Base-by-base conservation (phyloP, 495 filamentous ascomycete species). In the Tuber melanosporum region DNA sequence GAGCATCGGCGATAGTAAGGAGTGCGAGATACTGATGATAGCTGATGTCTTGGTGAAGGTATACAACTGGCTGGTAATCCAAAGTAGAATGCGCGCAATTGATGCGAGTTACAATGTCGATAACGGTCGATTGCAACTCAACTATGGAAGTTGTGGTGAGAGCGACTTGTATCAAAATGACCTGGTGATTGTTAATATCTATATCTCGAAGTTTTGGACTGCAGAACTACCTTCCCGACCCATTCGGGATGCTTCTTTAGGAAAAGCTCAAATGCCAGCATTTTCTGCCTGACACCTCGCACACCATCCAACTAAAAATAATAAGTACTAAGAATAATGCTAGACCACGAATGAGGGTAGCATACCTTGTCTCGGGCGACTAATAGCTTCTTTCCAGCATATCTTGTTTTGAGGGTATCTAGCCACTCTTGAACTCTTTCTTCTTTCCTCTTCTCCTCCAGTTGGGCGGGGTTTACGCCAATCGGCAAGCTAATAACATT, bases 221-320 rank as follows among this genome's bases (percentile, higher is more conserved):
- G 62, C 57, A 42, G n/a, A 73, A 81, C 75, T 81, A 89, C 89
- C 84, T 93, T 91, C 77, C 92, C 93, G 69, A 91, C 87, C 92
- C 92, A 97, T 81, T 95, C 90, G 1, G 94, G 94, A 80, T 97
- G 91, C 80, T 92, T 93, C 84, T 97, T 96, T 57, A 98, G 89
- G 85, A 98, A 98, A 42, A 97, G 86, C 85, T 98, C 94, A 83
- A 93, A 98, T 32, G 94, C 93, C 41, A 97, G 87, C 36, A 98
- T 88, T 85, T 97, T 98, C 83, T 96, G 94, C 52, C 93, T 87
- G 44, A 98, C 94, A 73, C 94, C 94, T 41, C 94, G 91, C 71
- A 97, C 91, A 75, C 91, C 90, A 83, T 98, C 94, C 72, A 97
- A 91, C 82, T 83, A 47, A 22, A 22, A 75, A 78, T 14, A 71